These are phyloP conservation scores for Fusarium nodosum DNA, from an alignment of 2,329 filamentous ascomycete genomes.

Conservation along the genomic window DNA sequence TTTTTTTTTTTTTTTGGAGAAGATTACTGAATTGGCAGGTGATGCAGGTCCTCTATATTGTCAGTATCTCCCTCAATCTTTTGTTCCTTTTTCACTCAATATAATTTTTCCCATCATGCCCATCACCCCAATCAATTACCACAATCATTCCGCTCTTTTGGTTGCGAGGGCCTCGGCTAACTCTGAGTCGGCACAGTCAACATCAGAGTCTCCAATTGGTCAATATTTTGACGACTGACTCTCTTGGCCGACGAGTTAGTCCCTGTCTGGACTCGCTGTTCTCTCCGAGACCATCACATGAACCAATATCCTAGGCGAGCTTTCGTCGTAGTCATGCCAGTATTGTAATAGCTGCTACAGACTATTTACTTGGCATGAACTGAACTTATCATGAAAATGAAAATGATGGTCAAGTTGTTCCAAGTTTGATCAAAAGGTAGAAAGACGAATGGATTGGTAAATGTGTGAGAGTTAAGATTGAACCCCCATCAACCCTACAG, in stretches of 20 bases:
- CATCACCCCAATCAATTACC: neutral
- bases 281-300: conserved; percentile 12
- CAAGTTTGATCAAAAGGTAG: fast-evolving
- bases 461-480: neutral
- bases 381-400: neutral
- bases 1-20: neutral
- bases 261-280: conserved; percentile 8
- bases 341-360: neutral
- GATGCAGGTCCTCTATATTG: neutral
- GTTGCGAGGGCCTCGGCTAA: conserved; percentile 19
- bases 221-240: conserved; percentile 1
- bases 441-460: neutral
- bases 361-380: neutral
- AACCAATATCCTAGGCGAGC: neutral
- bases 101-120: neutral
- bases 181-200: conserved; percentile 3
- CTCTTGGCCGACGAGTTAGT: conserved; percentile 18
- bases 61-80: neutral
- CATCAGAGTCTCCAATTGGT: conserved; percentile 16
- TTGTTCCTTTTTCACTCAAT: neutral
- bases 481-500: conserved; percentile 11
- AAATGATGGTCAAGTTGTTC: neutral
- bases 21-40: neutral
- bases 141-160: neutral
- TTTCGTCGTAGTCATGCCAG: neutral